These are phyloP conservation scores for Lipomyces chichibuensis DNA, from an alignment of 805 yeast genomes.

Conservation along the genomic window DNA sequence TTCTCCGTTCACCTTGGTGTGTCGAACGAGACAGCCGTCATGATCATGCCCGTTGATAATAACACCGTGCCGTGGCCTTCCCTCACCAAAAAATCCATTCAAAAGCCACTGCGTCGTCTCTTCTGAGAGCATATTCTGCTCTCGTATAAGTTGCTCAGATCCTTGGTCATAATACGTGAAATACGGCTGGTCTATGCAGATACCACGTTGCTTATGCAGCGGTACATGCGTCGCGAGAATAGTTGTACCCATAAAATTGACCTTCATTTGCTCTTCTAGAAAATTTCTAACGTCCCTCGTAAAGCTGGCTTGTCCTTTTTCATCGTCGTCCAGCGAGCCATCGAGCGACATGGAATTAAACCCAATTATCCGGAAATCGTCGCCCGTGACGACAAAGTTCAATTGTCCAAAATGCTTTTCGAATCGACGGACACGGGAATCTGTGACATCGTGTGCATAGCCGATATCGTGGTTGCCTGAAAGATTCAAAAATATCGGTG, in stretches of 20 bases:
- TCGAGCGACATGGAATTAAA: slow-evolving; percentile 81
- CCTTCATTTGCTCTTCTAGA: slow-evolving; percentile 58
- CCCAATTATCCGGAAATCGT: slow-evolving; percentile 85
- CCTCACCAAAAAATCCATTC: slow-evolving; percentile 68
- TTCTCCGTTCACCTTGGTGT: background rate
- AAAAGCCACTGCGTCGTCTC: slow-evolving; percentile 70
- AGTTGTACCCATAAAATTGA: slow-evolving; percentile 65
- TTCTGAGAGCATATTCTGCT: slow-evolving; percentile 80
- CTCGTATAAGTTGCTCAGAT: slow-evolving; percentile 59
- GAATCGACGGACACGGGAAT: slow-evolving; percentile 85
- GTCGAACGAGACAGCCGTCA: slow-evolving; percentile 73
- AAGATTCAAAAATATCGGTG: slow-evolving; percentile 62
- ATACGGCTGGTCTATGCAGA: slow-evolving; percentile 86
- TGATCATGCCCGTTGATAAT: slow-evolving; percentile 96
- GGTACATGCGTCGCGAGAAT: slow-evolving; percentile 88
- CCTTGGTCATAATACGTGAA: slow-evolving; percentile 60
- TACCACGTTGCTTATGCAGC: slow-evolving; percentile 75
- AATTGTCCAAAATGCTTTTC: slow-evolving; percentile 76
- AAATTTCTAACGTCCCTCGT: slow-evolving; percentile 72
- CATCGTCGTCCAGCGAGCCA: slow-evolving; percentile 81
- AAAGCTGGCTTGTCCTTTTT: slow-evolving; percentile 51
- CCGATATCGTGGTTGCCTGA: slow-evolving; percentile 98
- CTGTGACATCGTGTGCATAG: slow-evolving; percentile 90
- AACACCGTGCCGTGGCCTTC: slow-evolving; percentile 60
- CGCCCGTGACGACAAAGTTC: slow-evolving; percentile 76